Base-by-base conservation (phyloP, 768 basidiomycete genomes). In the Collybia sordida region DNA sequence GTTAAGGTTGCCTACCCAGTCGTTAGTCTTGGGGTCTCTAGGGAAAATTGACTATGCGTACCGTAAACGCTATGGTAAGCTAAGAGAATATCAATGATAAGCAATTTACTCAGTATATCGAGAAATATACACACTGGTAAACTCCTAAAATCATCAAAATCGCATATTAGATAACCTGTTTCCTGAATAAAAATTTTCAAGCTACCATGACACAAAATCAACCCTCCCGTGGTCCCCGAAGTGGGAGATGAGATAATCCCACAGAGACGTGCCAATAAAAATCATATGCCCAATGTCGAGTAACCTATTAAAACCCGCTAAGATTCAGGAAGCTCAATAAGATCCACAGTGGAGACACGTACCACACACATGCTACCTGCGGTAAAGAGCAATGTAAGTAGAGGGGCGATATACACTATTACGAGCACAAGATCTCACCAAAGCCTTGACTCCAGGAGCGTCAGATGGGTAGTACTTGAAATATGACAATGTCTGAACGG, bases 161-260 rank as follows among this genome's bases (percentile, higher is more conserved):
- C 14, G 28, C 5, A 41, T 25, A 19, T n/a, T 21, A 47, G 36
- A 47, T 47, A 35, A 24, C 8, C n/a, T 18, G 8, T 22, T 36
- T 2, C 12, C 18, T 3, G 2, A n/a, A 23, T 2, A 5, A 38
- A 17, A n/a, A 23, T 0, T 17, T 37, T 2, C 22, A 40, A 11
- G 19, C 14, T 51, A 80, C 81, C 71, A 70, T 14, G 78, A 72
- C 42, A 82, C 74, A 14, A 47, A 59, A 49, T 80, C 73, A 28
- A 78, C 72, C 24, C 61, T 65, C 2, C 47, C 42, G 3, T 46
- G 46, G 6, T 73, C 52, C 0, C 80, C 80, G 36, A 70, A 82
- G 51, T 74, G 60, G 0, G 50, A 45, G 47, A 82, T 75, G 2
- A 82, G 57, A 50, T 67, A 68, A 15, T 60, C 61, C 74, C 74